phyloP scores from a whole-genome alignment of 129 eudicot species.

The Chrysanthemum lavandulifolium region DNA sequence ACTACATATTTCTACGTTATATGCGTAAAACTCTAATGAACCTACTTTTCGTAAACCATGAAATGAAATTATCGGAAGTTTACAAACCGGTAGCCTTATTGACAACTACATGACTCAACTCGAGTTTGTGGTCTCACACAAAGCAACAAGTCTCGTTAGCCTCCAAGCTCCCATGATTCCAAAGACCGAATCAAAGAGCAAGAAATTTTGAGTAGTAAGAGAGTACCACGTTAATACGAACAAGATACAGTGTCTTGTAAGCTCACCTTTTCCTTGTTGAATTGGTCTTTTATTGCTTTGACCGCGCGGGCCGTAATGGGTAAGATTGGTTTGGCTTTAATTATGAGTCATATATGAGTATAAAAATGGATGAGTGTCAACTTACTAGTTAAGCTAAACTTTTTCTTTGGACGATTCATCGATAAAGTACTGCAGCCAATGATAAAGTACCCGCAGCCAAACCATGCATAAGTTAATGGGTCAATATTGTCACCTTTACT shows the following conservation, averaged over 20 bases:
- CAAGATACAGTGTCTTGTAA: slow-evolving; percentile 22
- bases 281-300: not conserved
- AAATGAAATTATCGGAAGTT: slow-evolving; percentile 93
- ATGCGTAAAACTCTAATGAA: not conserved
- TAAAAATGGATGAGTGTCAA: not conserved
- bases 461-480: not conserved
- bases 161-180: slow-evolving; percentile 94
- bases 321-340: not conserved
- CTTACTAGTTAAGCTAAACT: not conserved
- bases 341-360: no score
- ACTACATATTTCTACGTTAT: not conserved
- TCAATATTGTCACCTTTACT: not conserved
- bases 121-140: slow-evolving; percentile 87
- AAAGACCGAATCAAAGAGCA: slow-evolving; percentile 85
- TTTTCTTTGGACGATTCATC: no score
- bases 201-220: slow-evolving; percentile 78
- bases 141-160: slow-evolving; percentile 89
- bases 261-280: not conserved
- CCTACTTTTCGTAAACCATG: slow-evolving; percentile 39
- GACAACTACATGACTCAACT: slow-evolving; percentile 87
- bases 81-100: slow-evolving; percentile 94
- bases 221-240: slow-evolving; percentile 58
- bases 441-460: no score
- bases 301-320: not conserved
- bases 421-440: no score